These are phyloP conservation scores for Arthrobotrys musiformis DNA, from an alignment of 2,329 filamentous ascomycete species.

Conservation along the genomic window DNA sequence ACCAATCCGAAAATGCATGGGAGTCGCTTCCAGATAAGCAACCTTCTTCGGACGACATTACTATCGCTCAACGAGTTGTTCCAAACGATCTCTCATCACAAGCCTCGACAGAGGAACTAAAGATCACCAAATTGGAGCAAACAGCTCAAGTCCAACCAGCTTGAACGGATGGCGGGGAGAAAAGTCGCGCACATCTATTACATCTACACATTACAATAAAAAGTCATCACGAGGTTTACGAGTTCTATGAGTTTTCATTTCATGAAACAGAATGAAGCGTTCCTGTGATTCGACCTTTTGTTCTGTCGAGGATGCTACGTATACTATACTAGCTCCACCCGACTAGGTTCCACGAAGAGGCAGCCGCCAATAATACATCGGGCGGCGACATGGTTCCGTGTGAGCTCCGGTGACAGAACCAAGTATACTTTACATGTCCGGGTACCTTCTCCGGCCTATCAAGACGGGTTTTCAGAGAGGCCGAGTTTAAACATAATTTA, in stretches of 20 bases:
- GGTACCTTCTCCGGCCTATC: neutral
- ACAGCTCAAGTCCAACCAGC: conserved; percentile 20
- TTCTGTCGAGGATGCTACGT: neutral
- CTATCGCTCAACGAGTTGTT: conserved; percentile 32
- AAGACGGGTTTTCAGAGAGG: neutral
- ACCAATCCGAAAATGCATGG: conserved; percentile 45
- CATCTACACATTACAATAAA: neutral
- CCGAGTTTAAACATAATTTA: neutral
- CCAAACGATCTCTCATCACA: conserved; percentile 35
- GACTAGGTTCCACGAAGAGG: neutral
- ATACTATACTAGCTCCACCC: neutral
- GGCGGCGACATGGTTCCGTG: conserved; percentile 4
- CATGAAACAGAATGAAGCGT: conserved; percentile 39
- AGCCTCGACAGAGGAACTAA: conserved; percentile 35
- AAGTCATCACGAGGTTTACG: conserved; percentile 47
- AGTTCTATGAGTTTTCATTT: conserved; percentile 42
- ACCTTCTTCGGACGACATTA: conserved; percentile 30
- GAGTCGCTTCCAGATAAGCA: conserved; percentile 49
- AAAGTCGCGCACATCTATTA: conserved; percentile 3
- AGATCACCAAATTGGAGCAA: conserved; percentile 27
- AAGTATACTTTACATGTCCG: neutral
- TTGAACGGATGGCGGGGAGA: conserved; percentile 7
- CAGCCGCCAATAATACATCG: conserved; percentile 14
- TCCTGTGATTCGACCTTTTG: conserved; percentile 25
- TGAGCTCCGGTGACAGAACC: neutral